These are phyloP conservation scores for Paraphysoderma sedebokerense DNA, from an alignment of 371 early-diverging fungal genomes.

Conservation along the genomic window DNA sequence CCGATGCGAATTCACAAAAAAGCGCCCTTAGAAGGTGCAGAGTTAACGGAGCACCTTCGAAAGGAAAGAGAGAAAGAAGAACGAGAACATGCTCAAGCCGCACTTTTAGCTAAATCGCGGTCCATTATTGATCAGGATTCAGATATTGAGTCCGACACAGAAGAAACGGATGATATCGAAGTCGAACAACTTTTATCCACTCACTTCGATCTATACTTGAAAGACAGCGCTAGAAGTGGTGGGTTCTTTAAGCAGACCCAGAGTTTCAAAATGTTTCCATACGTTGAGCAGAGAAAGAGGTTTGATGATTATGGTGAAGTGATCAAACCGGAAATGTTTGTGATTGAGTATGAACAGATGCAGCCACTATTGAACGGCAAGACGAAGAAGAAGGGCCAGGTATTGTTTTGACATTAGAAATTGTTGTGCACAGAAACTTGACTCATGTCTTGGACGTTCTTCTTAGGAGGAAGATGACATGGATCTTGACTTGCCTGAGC, in stretches of 20 bases:
- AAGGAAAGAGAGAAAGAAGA: slow-evolving; percentile 41
- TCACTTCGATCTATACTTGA: slow-evolving; percentile 63
- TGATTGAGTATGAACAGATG: slow-evolving; percentile 24
- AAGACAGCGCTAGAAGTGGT: slow-evolving; percentile 42
- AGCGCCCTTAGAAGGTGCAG: slow-evolving; percentile 74
- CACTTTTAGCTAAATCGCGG: slow-evolving; percentile 42
- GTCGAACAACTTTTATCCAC: slow-evolving; percentile 15
- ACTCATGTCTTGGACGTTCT: not conserved
- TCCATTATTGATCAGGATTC: slow-evolving; percentile 53
- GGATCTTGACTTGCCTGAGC: not conserved
- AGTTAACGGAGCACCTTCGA: slow-evolving; percentile 46
- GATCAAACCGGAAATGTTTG: slow-evolving; percentile 54
- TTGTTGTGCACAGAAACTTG: slow-evolving; percentile 22
- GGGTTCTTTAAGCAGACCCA: slow-evolving; percentile 57
- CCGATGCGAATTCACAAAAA: slow-evolving; percentile 19
- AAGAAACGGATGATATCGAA: slow-evolving; percentile 27
- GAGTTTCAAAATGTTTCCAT: slow-evolving; percentile 56
- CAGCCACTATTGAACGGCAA: slow-evolving; percentile 15
- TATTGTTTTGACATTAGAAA: slow-evolving; percentile 10
- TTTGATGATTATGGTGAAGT: slow-evolving; percentile 93
- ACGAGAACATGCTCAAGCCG: slow-evolving; percentile 54
- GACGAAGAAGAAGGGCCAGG: slow-evolving; percentile 1
- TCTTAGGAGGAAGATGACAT: slow-evolving; percentile 14
- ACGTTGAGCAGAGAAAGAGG: slow-evolving; percentile 50
- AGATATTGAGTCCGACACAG: slow-evolving; percentile 17